These are phyloP conservation scores for Solanum infundibuliforme DNA, from an alignment of 257 asterid species.

Conservation along the genomic window DNA sequence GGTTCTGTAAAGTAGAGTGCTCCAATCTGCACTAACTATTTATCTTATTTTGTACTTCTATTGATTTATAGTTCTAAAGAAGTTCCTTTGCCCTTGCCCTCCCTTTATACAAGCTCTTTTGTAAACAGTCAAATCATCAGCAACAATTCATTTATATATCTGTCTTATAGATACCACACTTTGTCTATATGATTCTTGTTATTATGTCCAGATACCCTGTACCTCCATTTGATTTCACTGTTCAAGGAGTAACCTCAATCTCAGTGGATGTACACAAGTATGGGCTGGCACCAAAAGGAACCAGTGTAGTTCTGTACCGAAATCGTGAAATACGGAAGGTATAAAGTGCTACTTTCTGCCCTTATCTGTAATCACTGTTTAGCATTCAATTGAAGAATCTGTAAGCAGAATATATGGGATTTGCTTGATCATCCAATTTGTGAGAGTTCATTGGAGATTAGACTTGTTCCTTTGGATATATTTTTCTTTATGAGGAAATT, in stretches of 20 bases:
- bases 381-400: not conserved
- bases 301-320: conserved; percentile 84
- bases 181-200: not conserved
- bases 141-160: not conserved
- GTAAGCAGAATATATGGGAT: not conserved
- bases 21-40: not conserved
- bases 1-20: not conserved
- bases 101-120: not conserved
- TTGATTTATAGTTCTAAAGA: not conserved
- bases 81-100: not conserved
- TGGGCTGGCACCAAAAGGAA: conserved; percentile 99
- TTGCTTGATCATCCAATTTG: not conserved
- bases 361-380: not conserved
- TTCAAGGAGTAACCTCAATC: conserved; percentile 86
- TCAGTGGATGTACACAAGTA: conserved; percentile 98
- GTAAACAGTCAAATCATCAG: not conserved
- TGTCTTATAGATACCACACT: not conserved
- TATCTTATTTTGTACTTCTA: not conserved
- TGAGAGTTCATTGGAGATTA: not conserved
- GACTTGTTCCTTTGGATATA: not conserved
- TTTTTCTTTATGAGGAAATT: not conserved
- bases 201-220: conserved; percentile 62
- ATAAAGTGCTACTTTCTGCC: not conserved
- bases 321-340: conserved; percentile 87
- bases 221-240: conserved; percentile 89